phyloP scores from a whole-genome alignment of 2,329 filamentous ascomycete genomes.

The Aureobasidium sp. region DNA sequence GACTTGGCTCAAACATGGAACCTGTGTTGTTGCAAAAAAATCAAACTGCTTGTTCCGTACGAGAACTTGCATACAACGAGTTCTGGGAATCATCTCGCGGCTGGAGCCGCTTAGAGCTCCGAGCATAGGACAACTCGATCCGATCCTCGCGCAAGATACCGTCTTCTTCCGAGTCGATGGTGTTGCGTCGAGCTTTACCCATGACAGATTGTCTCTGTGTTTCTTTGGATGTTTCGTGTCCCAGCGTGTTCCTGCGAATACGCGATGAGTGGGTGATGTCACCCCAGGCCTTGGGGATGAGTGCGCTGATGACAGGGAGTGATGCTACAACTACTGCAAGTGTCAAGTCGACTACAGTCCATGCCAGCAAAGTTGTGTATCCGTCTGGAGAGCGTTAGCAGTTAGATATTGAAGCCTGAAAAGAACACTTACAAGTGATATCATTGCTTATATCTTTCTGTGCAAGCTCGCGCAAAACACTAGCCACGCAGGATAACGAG shows the following conservation, averaged over 20 bases:
- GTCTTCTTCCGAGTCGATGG: neutral
- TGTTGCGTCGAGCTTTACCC: neutral
- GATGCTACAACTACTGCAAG: conserved; percentile 6
- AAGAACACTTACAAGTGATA: neutral
- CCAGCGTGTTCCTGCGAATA: neutral
- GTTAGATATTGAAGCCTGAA: no score
- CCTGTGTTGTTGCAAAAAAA: no score
- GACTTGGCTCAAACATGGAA: no score
- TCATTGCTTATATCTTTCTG: conserved; percentile 5
- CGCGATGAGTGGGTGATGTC: neutral
- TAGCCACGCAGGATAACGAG: neutral
- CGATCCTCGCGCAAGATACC: neutral
- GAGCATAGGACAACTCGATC: neutral
- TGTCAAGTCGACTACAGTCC: conserved; percentile 5
- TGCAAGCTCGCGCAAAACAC: neutral
- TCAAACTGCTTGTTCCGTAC: neutral
- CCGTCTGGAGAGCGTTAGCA: neutral
- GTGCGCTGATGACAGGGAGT: conserved; percentile 2
- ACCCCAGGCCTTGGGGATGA: neutral
- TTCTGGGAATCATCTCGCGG: neutral
- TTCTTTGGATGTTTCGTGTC: neutral
- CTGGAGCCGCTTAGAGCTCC: neutral
- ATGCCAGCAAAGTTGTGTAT: conserved; percentile 1
- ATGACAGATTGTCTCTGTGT: neutral
- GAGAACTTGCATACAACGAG: neutral